These are phyloP conservation scores for Aspergillus kassunensis DNA, from an alignment of 495 filamentous ascomycete genomes.

Conservation along the genomic window DNA sequence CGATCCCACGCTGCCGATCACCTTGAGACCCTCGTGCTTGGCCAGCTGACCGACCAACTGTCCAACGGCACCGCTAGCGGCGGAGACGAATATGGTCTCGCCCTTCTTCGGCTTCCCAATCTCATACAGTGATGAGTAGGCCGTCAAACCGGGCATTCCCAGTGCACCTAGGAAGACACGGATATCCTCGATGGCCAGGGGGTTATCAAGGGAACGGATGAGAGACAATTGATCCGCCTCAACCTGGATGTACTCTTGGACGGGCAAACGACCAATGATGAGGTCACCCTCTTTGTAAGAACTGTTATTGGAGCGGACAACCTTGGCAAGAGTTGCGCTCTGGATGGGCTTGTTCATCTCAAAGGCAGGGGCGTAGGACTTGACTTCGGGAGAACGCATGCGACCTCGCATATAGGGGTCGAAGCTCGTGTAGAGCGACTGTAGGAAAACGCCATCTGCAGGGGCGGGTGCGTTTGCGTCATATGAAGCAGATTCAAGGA, in stretches of 20 bases:
- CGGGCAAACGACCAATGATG: constrained; percentile 53
- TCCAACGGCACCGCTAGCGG: constrained; percentile 80
- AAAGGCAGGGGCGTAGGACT: constrained; percentile 64
- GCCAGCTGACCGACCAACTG: constrained; percentile 81
- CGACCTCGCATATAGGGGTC: constrained; percentile 87
- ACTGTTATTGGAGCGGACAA: constrained; percentile 61
- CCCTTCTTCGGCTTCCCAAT: constrained; percentile 84
- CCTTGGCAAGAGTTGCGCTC: constrained; percentile 54
- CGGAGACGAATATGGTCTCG: constrained; percentile 82
- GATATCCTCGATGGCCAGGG: constrained; percentile 42
- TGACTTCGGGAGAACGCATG: constrained; percentile 45
- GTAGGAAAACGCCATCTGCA: constrained; percentile 63
- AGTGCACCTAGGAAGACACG: constrained; percentile 63
- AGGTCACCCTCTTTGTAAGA: constrained; percentile 64
- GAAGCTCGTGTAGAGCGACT: constrained; percentile 74
- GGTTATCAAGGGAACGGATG: constrained; percentile 41
- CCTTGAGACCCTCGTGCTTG: constrained; percentile 80
- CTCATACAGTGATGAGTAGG: constrained; percentile 73
- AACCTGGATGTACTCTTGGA: constrained; percentile 56
- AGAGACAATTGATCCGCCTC: constrained; percentile 26
- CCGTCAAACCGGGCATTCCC: constrained; percentile 86
- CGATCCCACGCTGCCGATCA: constrained; percentile 71
- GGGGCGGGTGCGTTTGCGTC: constrained; percentile 63
- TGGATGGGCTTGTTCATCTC: constrained; percentile 52
- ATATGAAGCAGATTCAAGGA: constrained; percentile 62